Conservation (phyloP, 2,329 filamentous ascomycete genomes). For the Paecilomyces formosus region DNA sequence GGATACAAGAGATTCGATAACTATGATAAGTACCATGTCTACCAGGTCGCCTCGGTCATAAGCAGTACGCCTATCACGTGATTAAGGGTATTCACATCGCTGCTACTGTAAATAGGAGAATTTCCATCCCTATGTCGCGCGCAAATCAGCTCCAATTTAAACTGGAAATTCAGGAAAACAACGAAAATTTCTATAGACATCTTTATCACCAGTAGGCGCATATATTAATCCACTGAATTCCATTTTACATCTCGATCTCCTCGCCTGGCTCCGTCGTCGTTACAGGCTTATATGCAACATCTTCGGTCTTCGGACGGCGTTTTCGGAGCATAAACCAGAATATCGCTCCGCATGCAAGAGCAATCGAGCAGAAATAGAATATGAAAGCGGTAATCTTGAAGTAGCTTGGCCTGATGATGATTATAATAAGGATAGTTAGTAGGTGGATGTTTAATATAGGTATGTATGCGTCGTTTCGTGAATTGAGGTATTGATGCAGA, state of each 20-base stretch:
- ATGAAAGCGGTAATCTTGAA: background rate
- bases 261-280: background rate
- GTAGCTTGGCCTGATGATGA: background rate
- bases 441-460: background rate
- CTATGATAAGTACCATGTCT: too few relatives aligned
- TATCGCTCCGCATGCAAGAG: background rate
- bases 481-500: background rate
- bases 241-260: background rate
- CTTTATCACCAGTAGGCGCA: too few relatives aligned
- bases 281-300: background rate
- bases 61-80: too few relatives aligned
- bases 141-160: too few relatives aligned
- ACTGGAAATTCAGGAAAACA: too few relatives aligned
- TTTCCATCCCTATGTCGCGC: too few relatives aligned
- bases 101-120: too few relatives aligned
- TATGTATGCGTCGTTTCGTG: background rate
- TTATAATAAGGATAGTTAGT: background rate
- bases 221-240: too few relatives aligned
- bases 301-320: background rate
- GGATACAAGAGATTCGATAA: too few relatives aligned
- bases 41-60: too few relatives aligned
- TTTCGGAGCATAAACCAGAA: background rate
- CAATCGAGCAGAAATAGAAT: background rate
- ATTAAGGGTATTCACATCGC: too few relatives aligned
- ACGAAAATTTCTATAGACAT: too few relatives aligned